Evolutionary conservation across 805 yeast genomes (phyloP), one percentile per base, ranked within the genome.

Genomic region (Sungouiozyma ichnusensis): DNA sequence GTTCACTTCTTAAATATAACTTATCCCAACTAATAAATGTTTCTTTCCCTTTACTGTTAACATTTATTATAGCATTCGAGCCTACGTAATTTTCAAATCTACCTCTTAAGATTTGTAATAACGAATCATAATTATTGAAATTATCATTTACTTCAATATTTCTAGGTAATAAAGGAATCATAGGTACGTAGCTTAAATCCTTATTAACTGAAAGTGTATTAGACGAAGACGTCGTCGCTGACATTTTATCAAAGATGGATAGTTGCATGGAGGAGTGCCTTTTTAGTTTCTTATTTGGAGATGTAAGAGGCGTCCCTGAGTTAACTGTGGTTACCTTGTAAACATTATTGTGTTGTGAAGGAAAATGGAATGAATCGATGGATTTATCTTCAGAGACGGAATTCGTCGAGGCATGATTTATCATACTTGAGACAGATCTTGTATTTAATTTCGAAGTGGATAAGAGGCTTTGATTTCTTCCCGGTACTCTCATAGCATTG

Each of bases 11-110:
- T 34, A 80, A 60, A 48, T 85, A 83, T 14, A 92, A 67, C 55
- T 85, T 87, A 44, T 85, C 96, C 98, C 98, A 92, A 1, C 90
- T 70, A 13, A 90, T 81, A 0, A 82, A 65, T 1, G 74, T 67
- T 54, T 88, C 97, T 57, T 85, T 88, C 4, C 96, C 97, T 50
- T 76, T 82, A 3, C 72, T 57, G 55, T 87, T 95, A 13, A 92
- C 66, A 2, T 78, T 73, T 36, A 79, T 63, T 34, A 90, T 69
- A 0, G 97, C 96, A 8, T 71, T 67, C 43, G 84, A 87, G 41
- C 76, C 76, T 15, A 73, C 72, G 47, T 79, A 79, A 3, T 76
- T 64, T 15, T 72, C 67, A 3, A 85, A 94, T 32, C 98, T 67
- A 42, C 77, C 80, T 36, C 88, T 68, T 44, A 92, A 64, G 14